A percentile compares a stretch with the other conserved stretches of the same genome.
These are phyloP conservation scores for Canavalia gladiata DNA, from an alignment of 306 rosid species.

Conservation along the genomic window DNA sequence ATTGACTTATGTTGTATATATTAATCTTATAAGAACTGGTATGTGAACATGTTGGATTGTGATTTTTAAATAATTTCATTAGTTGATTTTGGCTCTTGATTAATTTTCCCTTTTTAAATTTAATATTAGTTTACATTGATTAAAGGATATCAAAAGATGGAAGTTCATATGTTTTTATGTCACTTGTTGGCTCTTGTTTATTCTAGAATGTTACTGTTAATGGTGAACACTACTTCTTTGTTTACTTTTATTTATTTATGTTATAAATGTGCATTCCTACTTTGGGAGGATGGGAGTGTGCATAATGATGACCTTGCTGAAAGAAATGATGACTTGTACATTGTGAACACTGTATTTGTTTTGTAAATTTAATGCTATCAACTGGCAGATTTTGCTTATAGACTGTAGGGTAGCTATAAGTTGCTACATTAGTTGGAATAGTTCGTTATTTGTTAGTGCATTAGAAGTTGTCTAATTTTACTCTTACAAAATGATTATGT, in stretches of 20 bases:
- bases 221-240: not conserved
- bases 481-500: not conserved
- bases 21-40: not conserved
- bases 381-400: not conserved
- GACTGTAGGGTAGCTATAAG: not conserved
- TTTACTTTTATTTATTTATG: slow-evolving; percentile 8
- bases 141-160: slow-evolving; percentile 26
- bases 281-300: not conserved
- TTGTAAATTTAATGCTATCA: slow-evolving; percentile 14
- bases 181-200: not conserved
- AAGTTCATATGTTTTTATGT: not conserved
- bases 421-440: not conserved
- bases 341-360: slow-evolving; percentile 18
- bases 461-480: not conserved
- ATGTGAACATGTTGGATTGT: not conserved
- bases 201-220: not conserved
- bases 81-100: slow-evolving; percentile 3
- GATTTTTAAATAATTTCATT: not conserved
- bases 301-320: not conserved
- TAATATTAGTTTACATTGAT: not conserved
- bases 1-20: not conserved
- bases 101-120: not conserved
- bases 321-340: not conserved
- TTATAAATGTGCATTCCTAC: not conserved
- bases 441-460: not conserved